Percentiles rank a stretch among this genome's conserved stretches.
phyloP scores from a whole-genome alignment of 805 yeast genomes.

The Candida ficus region DNA sequence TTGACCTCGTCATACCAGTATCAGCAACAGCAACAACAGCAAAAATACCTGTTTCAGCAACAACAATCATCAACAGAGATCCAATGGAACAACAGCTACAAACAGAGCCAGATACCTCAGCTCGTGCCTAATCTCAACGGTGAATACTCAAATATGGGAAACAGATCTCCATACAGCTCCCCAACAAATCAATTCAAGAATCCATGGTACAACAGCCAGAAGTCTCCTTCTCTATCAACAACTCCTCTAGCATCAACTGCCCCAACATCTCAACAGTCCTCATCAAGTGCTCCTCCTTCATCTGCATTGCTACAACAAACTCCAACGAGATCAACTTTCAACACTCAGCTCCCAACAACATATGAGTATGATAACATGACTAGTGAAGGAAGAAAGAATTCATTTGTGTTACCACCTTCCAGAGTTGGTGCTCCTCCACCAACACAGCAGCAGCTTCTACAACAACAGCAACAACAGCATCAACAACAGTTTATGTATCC shows the following conservation, averaged over 20 bases:
- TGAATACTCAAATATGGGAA: neutral
- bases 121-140: constrained; percentile 17
- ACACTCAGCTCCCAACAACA: constrained; percentile 41
- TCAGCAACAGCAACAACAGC: constrained; percentile 4
- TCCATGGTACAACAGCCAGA: constrained; percentile 21
- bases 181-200: constrained; percentile 26
- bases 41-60: neutral
- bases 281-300: neutral
- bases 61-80: too few species aligned
- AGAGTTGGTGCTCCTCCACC: constrained; percentile 43
- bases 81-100: constrained; percentile 21
- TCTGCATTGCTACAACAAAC: constrained; percentile 11
- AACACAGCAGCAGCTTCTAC: constrained; percentile 14
- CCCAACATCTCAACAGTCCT: constrained; percentile 3
- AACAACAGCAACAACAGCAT: neutral
- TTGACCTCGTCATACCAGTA: too few species aligned
- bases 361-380: constrained; percentile 36
- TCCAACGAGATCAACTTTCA: constrained; percentile 20
- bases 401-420: constrained; percentile 36
- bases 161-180: constrained; percentile 23
- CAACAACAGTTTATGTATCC: constrained; percentile 1
- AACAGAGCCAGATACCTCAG: constrained; percentile 16
- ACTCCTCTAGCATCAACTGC: constrained; percentile 4
- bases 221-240: constrained; percentile 11
- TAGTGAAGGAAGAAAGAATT: constrained; percentile 17